Percentiles rank a stretch among this genome's conserved stretches.
phyloP scores from a whole-genome alignment of 352 stramenopile species.

The Aphanomyces stellatus region DNA sequence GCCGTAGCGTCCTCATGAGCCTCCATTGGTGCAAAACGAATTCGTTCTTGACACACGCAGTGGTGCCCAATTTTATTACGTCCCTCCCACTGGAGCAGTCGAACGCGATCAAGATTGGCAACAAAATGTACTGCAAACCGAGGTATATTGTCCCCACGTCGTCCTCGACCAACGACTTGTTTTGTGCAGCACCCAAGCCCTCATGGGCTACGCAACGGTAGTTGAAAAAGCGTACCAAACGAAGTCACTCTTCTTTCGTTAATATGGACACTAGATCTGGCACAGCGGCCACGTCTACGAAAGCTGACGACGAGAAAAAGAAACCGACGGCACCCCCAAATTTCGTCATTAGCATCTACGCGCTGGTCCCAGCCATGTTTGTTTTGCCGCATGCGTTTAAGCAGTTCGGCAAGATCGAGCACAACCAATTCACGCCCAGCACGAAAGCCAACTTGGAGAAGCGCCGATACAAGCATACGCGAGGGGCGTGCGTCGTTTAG shows the following conservation, averaged over 20 bases:
- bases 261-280: no score
- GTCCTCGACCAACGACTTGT: not conserved
- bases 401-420: not conserved
- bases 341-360: slow-evolving; percentile 11
- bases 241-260: no score
- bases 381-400: not conserved
- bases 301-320: no score
- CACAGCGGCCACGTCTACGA: no score
- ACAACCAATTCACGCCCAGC: not conserved
- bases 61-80: not conserved
- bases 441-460: not conserved
- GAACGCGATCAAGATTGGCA: slow-evolving; percentile 19
- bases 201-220: slow-evolving; percentile 11
- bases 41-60: not conserved
- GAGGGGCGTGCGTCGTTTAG: slow-evolving; percentile 1
- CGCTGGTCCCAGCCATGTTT: not conserved
- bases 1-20: slow-evolving; percentile 5
- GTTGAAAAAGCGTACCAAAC: not conserved
- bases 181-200: slow-evolving; percentile 1
- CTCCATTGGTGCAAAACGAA: slow-evolving; percentile 12
- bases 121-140: slow-evolving; percentile 20
- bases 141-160: not conserved
- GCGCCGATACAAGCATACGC: not conserved
- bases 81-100: slow-evolving; percentile 11
- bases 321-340: no score